A percentile compares a stretch with the other conserved stretches of the same genome.
Evolutionary conservation across 208 protist genomes (phyloP).

Genomic region (Wallacemonas collosoma): DNA sequence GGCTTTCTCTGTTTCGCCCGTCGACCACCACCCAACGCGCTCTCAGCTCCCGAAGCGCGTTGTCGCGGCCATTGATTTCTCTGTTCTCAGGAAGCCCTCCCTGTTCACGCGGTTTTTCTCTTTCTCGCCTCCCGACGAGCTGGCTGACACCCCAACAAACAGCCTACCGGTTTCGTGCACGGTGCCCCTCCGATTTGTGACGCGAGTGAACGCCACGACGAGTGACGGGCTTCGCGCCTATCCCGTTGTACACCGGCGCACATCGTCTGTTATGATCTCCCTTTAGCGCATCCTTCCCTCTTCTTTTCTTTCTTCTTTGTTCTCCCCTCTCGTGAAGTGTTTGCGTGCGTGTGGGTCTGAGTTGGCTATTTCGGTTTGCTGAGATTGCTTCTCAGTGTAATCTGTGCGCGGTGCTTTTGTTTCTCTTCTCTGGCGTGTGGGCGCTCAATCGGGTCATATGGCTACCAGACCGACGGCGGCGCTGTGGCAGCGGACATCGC

Average conservation of each 20-base stretch:
- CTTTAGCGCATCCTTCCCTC: not conserved
- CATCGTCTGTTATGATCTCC: slow-evolving; percentile 4
- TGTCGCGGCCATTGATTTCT: not conserved
- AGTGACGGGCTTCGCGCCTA: no score
- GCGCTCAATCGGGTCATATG: not conserved
- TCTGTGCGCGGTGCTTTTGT: not conserved
- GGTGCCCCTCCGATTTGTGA: no score
- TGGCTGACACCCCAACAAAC: no score
- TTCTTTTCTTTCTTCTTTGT: slow-evolving; percentile 10
- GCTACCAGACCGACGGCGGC: slow-evolving; percentile 11
- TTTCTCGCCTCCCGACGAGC: no score
- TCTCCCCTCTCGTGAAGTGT: slow-evolving; percentile 2
- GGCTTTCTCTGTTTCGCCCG: not conserved
- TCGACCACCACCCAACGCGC: not conserved
- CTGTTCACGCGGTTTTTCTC: no score
- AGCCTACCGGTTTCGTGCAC: no score
- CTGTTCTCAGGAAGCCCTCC: not conserved
- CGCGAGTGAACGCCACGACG: no score
- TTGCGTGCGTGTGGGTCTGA: not conserved
- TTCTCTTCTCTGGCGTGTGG: not conserved
- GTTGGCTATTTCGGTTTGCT: no score
- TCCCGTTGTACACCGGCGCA: not conserved
- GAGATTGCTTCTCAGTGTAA: not conserved
- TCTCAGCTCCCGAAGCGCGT: slow-evolving; percentile 6
- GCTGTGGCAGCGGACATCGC: slow-evolving; percentile 49